A percentile compares a stretch with the other conserved stretches of the same genome.
Conservation (phyloP, 164 flowering plant species). For the Piper longum region DNA sequence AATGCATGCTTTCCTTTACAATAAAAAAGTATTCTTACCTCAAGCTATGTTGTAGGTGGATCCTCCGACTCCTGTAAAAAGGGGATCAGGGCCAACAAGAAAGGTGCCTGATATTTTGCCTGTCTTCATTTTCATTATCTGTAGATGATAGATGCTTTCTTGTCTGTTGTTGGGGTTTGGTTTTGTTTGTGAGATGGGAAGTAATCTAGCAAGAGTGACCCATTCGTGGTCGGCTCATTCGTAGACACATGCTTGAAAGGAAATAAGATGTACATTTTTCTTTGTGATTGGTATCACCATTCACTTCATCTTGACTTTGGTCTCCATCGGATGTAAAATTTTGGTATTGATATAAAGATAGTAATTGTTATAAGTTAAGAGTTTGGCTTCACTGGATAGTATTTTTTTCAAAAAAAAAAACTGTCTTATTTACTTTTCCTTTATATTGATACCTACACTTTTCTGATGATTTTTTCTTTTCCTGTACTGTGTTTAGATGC, state of each 20-base stretch:
- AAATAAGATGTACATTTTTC: no score
- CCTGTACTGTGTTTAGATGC: slow-evolving; percentile 24
- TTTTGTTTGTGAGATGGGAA: no score
- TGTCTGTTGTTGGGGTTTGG: not conserved
- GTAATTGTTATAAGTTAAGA: not conserved
- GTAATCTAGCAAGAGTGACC: not conserved
- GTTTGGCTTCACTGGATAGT: no score
- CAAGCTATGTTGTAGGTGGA: slow-evolving; percentile 23
- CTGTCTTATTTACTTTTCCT: no score
- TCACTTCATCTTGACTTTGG: not conserved
- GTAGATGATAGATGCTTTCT: not conserved
- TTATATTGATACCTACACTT: no score
- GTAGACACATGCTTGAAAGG: not conserved
- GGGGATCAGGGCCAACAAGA: slow-evolving; percentile 47
- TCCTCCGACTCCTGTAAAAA: slow-evolving; percentile 38
- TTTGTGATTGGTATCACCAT: not conserved
- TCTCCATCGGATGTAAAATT: not conserved
- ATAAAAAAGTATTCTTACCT: not conserved
- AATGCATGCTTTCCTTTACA: not conserved
- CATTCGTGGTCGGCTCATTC: no score
- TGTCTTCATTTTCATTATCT: not conserved
- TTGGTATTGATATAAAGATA: not conserved
- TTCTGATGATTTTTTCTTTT: not conserved
- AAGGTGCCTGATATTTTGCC: slow-evolving; percentile 31
- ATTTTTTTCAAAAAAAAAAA: no score